Evolutionary conservation across 148 eudicot genomes (phyloP), one percentile per base, ranked within the genome.

Genomic region (Chenopodium berlandieri): DNA sequence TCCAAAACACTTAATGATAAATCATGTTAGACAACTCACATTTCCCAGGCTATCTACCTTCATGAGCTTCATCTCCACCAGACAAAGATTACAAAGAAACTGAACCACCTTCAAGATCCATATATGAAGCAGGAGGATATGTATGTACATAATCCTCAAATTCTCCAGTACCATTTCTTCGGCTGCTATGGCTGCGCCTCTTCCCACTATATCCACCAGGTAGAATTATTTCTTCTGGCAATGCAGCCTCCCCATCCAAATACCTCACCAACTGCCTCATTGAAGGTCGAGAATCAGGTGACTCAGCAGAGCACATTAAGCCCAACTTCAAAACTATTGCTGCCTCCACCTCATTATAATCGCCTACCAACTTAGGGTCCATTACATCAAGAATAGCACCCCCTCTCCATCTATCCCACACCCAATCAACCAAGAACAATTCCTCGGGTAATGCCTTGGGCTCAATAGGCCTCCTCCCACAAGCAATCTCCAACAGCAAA

Each of bases 391-490:
- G 84, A 17, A 92, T 69, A 1, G 79, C 80, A 50, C 91, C 94
- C 75, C 82, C 84, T 40, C 74, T 87, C 95, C 94, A 92, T 80
- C 77, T 90, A 52, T 89, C 91, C 93, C 94, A 91, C 52, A 94
- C 98, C 89, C 90, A 91, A 76, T 94, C 98, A 79, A 92, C 90
- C 84, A 94, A 84, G 44, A 94, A 85, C 66, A 94, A 77, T 63
- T 94, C 90, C 87, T 94, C 97, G 0, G 98, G 97, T 78, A 77
- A 30, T 13, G 93, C 92, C 78, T 91, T 92, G 1, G 88, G 85
- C 78, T 92, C 97, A 73, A 92, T 85, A 3, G 97, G 98, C 75
- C 94, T 88, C 60, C 98, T 87, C 31, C 97, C 97, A 85, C 95
- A 92, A 40, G 89, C 97, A 30, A 92, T 90, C 79, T 94, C 98